Base-by-base conservation (phyloP, 2,329 filamentous ascomycete genomes). In the Arthrobotrys musiformis region DNA sequence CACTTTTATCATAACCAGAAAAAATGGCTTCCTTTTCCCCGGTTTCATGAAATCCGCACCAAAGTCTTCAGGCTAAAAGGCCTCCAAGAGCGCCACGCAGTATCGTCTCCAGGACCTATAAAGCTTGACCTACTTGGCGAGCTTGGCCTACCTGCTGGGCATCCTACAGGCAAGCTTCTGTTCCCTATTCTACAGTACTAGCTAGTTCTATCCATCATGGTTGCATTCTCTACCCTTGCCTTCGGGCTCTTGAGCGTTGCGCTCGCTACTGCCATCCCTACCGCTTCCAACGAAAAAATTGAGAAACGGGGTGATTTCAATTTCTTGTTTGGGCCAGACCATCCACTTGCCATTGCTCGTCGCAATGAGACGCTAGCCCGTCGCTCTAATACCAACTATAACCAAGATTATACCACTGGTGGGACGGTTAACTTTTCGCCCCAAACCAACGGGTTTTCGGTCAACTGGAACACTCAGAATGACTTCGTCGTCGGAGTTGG, bases 331-430 rank as follows among this genome's bases (percentile, higher is more conserved):
- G 62, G 33, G 11, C 46, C 46, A 22, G 70, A 75, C 44, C 62
- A 75, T 30, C 70, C 70, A 37, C 48, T 75, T 4, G 56, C 72
- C 0, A 63, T 76, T 54, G 64, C 66, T 13, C 48, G 50, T 69
- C 82, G 82, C 30, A 75, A 75, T 48, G 63, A 61, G 33, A 58
- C 81, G 61, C 79, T 81, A 77, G 64, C 60, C 13, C 56, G 73
- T 80, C 80, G 79, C 62, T 79, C 83, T 67, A 83, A 84, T 28
- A 87, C 87, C 17, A 86, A 84, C 5, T 84, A 87, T 83, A 86
- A 88, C 79, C 87, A 88, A 63, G 89, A 85, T 83, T 90, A 87
- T 84, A 88, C 85, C 66, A 87, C 89, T 76, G 86, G 86, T 28
- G 84, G 82, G n/a, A 85, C 83, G 30, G 86, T 87, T 4, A 86